A percentile compares a stretch with the other conserved stretches of the same genome.
Conservation (phyloP, 2,329 filamentous ascomycete species). For the Neofusicoccum umdonicola region DNA sequence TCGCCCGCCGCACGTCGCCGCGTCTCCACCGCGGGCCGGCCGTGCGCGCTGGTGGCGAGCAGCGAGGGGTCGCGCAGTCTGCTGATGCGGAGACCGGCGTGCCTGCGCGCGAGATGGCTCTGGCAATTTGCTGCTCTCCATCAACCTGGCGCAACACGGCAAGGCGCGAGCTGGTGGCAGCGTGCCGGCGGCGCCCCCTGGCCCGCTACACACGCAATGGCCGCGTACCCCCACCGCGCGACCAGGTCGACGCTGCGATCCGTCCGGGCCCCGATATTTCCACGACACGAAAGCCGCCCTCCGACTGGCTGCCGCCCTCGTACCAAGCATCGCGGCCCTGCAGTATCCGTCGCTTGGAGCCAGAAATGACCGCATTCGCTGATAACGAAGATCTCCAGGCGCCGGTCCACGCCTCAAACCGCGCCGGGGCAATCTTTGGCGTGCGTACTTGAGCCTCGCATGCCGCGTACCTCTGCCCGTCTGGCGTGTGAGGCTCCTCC, state of each 20-base stretch:
- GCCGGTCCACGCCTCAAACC: neutral
- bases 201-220: neutral
- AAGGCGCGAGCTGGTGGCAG: slow-evolving; percentile 10
- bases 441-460: slow-evolving; percentile 15
- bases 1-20: neutral
- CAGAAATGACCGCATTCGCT: slow-evolving; percentile 17
- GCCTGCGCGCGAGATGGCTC: neutral
- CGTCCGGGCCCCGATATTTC: slow-evolving; percentile 8
- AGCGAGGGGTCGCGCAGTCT: neutral
- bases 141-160: slow-evolving; percentile 3
- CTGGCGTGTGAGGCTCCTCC: slow-evolving; percentile 5
- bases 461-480: neutral
- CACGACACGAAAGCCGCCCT: neutral
- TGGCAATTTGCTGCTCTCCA: slow-evolving; percentile 7
- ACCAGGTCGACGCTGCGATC: neutral
- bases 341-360: slow-evolving; percentile 10
- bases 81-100: slow-evolving; percentile 2
- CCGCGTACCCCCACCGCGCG: slow-evolving; percentile 10
- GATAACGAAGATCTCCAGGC: slow-evolving; percentile 15
- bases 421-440: slow-evolving; percentile 2
- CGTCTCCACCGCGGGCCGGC: neutral
- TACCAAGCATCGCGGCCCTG: slow-evolving; percentile 16
- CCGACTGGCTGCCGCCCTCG: slow-evolving; percentile 5
- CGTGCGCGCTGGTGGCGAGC: slow-evolving; percentile 8
- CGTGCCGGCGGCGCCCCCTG: neutral